Base-by-base conservation (phyloP, 176 grass and related monocot genomes). In the Coix lacrymajobi region DNA sequence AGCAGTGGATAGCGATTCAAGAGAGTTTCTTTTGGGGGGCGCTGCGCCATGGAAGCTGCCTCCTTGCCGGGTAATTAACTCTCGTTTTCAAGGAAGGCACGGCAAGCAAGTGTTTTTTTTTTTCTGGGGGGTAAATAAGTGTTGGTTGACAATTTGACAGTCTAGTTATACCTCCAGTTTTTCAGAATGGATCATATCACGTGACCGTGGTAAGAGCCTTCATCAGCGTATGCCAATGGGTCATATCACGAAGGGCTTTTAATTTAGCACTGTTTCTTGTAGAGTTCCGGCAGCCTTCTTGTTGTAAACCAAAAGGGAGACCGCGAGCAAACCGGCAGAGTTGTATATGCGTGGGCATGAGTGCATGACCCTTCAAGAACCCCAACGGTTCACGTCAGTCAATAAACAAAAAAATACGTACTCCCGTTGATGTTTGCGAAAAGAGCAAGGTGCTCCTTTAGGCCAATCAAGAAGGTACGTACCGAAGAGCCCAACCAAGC, bases 11-110 rank as follows among this genome's bases (percentile, higher is more conserved):
- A 17, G 56, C 31, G 69, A 83, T 28, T 44, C 24, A 16, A 44
- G 67, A 54, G 45, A 78, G 51, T 74, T 68, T 66, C 75, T 72
- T 66, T 87, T 36, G 34, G 0, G 36, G 92, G 81, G 73, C 56
- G 32, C 63, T 83, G 87, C 81, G 62, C 69, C 41, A 28, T 46
- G 51, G 37, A 78, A 64, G 37, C 49, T 81, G 81, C 41, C 28
- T 19, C 68, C 75, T 67, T 69, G 22, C 34, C 37, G 37, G 34
- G 19, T n/a, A 69, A 40, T 64, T 20, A 62, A 12, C 76, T 67
- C 78, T 68, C 70, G 6, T 15, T 61, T 65, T 86, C 78, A 11
- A 69, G 36, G 8, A 56, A 56, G 52, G 14, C 20, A 3, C 48
- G 46, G 49, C 22, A 52, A 52, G 20, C 20, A 51, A 51, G 16